Base-by-base conservation (phyloP, 2,329 filamentous ascomycete genomes). In the Diplocarpon rosae region DNA sequence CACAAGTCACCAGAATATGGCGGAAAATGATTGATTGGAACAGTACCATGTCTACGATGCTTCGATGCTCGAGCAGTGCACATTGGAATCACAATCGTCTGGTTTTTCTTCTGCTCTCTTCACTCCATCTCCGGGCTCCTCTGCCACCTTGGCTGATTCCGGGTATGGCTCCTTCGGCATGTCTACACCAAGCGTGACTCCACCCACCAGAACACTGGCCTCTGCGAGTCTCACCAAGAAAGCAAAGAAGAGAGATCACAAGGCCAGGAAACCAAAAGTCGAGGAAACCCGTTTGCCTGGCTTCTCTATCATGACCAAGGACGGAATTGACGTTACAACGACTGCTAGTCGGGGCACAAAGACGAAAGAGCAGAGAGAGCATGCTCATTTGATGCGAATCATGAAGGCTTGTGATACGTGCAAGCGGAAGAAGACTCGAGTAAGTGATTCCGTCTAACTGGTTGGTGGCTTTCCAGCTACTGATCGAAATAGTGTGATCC, bases 341-440 rank as follows among this genome's bases (percentile, higher is more conserved):
- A 70, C 72, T 44, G 74, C 75, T 12, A 76, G 75, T 13, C 70
- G 77, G 32, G 76, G 76, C 29, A 76, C 71, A 60, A 81, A 80
- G 65, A 78, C 78, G 42, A 78, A 78, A 67, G 77, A 80, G 66
- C 77, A 81, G 66, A 71, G 78, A 29, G 76, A 80, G 42, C 78
- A 80, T 56, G 78, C 78, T 5, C 76, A 80, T 53, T 63, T 80
- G 37, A 81, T 82, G 74, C 68, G 78, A 48, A 76, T 78, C 57
- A 75, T 80, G 59, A 80, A 80, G 65, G 78, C 78, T n/a, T 82
- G 78, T 59, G 73, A 78, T 35, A 66, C 67, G 48, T 82, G 78
- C 65, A 66, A 69, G 48, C 69, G 66, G 59, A 81, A 79, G 70
- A 82, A 82, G 71, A 69, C 75, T 33, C 71, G 75, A 46, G 57